Conservation (phyloP, 1,284 basidiomycete species). For the Coniferiporia sulphurascens region DNA sequence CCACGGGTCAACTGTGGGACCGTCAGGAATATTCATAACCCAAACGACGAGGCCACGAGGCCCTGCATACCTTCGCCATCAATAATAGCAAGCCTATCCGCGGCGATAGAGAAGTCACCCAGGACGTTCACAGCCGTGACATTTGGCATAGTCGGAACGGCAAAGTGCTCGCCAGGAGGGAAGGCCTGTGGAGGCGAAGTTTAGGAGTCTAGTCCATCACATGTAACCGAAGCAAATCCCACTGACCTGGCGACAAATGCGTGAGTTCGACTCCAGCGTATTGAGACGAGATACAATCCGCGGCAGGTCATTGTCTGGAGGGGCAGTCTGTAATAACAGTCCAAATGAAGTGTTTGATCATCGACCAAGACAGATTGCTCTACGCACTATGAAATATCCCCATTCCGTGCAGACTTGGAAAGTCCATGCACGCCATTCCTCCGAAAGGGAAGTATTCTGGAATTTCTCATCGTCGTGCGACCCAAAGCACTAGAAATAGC, state of each 20-base stretch:
- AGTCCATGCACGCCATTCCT: conserved; percentile 82
- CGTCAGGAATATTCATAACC: not conserved
- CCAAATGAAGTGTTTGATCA: not conserved
- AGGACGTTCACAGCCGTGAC: conserved; percentile 75
- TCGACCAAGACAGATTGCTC: not conserved
- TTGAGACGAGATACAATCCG: conserved; percentile 72
- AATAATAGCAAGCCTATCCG: conserved; percentile 80
- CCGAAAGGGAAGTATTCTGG: conserved; percentile 53
- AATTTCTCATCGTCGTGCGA: conserved; percentile 69
- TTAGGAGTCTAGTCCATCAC: not conserved
- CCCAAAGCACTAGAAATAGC: conserved; percentile 71
- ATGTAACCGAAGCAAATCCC: conserved; percentile 10
- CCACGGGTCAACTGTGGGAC: conserved; percentile 77
- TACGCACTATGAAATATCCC: conserved; percentile 79
- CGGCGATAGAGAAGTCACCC: conserved; percentile 72
- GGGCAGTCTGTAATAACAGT: conserved; percentile 48
- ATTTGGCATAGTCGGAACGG: conserved; percentile 70
- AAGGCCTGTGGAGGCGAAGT: conserved; percentile 52
- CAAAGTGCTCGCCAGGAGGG: conserved; percentile 71
- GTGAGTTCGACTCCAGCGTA: conserved; percentile 73
- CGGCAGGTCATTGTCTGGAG: conserved; percentile 57
- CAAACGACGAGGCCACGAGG: not conserved
- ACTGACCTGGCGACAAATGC: conserved; percentile 70
- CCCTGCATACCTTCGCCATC: conserved; percentile 65
- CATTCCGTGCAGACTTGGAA: conserved; percentile 94